These are phyloP conservation scores for Phytophthora pistaciae DNA, from an alignment of 352 stramenopile genomes.

Conservation along the genomic window DNA sequence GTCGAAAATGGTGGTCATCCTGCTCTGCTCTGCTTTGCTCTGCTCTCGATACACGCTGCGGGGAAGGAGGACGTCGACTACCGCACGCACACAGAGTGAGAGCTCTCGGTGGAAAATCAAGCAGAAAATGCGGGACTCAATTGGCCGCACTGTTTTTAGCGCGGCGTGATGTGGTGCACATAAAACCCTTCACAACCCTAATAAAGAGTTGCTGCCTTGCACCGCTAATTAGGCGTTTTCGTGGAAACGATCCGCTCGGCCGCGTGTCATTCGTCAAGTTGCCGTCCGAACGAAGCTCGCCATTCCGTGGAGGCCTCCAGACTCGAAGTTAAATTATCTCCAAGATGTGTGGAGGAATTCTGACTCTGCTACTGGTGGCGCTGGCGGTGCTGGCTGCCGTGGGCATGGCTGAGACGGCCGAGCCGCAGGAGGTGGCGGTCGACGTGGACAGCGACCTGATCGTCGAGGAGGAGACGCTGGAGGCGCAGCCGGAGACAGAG, in stretches of 20 bases:
- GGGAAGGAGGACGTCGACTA: not conserved
- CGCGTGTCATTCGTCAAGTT: slow-evolving; percentile 38
- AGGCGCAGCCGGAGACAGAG: slow-evolving; percentile 34
- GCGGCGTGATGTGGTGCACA: slow-evolving; percentile 18
- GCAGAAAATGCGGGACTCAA: slow-evolving; percentile 20
- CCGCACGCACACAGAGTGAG: not conserved
- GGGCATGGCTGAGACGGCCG: slow-evolving; percentile 19
- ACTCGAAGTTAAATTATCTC: not conserved
- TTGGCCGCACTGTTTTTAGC: slow-evolving; percentile 28
- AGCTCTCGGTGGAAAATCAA: slow-evolving; percentile 27
- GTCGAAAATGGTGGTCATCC: slow-evolving; percentile 91
- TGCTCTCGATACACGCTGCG: not conserved
- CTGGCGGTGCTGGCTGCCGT: slow-evolving; percentile 52
- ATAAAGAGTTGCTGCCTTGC: not conserved
- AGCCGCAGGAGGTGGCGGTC: slow-evolving; percentile 42
- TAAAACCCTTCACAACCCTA: not conserved
- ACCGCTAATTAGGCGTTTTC: slow-evolving; percentile 9
- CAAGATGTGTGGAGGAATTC: slow-evolving; percentile 51
- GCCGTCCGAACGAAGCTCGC: not conserved
- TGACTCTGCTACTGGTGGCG: slow-evolving; percentile 58
- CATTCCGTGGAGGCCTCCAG: not conserved
- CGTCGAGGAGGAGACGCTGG: slow-evolving; percentile 55
- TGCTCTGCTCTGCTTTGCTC: slow-evolving; percentile 11
- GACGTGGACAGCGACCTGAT: slow-evolving; percentile 52
- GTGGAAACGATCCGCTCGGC: slow-evolving; percentile 15